Evolutionary conservation across 2,329 filamentous ascomycete species (phyloP), one percentile per base, ranked within the genome.

Genomic region (Boeremia exigua): DNA sequence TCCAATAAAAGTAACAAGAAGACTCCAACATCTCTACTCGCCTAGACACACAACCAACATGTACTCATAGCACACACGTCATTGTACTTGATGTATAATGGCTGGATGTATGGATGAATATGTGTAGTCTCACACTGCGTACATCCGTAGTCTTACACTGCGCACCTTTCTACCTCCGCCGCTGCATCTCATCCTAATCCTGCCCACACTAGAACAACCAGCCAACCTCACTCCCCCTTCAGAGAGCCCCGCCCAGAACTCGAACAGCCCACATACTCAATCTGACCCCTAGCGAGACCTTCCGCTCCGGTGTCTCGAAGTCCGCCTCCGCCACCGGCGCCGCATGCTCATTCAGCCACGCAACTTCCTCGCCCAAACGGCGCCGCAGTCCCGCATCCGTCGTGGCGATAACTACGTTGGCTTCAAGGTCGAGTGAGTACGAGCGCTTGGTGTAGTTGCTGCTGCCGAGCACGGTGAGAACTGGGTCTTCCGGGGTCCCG

Each of bases 361-460:
- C 79, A 70, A 93, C 88, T 77, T 99, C 95, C 46, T 90, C 86
- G 7, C 84, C 88, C n/a, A 98, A 78, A 48, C 87, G 83, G 54
- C 79, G 79, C 75, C 91, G 91, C 64, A 99, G 75, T 0, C 80
- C 83, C 23, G 88, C 80, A 68, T 98, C 88, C 19, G 81, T 81
- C 1, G 95, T 99, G 4, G 97, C 86, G 27, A 99, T 88, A 54
- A 97, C 76, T 1, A 91, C 90, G 30, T 96, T 95, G 0, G 89
- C 90, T 74, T 99, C 95, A 2, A 99, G 82, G 75, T 99, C 95
- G 37, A 97, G 84, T 36, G 89, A 88, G 76, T 99, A 98, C 70
- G 91, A 96, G 42, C 95, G 83, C 74, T 95, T 93, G 0, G 95
- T 99, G 76, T 98, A 99, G 72, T 99, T 99, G 9, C 90, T 95